These are phyloP conservation scores for Podospora pseudopauciseta DNA, from an alignment of 495 filamentous ascomycete genomes.

Conservation along the genomic window DNA sequence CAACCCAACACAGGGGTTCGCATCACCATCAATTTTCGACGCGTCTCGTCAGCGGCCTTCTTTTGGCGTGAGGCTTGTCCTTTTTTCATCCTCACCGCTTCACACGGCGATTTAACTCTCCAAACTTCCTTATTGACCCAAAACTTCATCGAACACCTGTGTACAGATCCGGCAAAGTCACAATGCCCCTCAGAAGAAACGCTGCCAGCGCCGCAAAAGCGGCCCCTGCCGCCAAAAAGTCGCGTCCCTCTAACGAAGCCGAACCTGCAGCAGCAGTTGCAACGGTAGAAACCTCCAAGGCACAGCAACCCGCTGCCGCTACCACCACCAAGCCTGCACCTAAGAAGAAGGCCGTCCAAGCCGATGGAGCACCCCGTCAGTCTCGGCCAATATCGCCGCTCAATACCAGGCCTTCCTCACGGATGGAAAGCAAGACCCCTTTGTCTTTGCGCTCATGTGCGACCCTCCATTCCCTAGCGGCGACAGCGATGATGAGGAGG, in stretches of 20 bases:
- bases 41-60: no score
- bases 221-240: constrained; percentile 14
- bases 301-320: neutral
- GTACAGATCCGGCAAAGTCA: constrained; percentile 4
- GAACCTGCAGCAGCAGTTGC: neutral
- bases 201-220: neutral
- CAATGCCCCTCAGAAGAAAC: constrained; percentile 19
- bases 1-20: no score
- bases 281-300: neutral
- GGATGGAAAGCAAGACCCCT: constrained; percentile 29
- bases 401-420: constrained; percentile 27
- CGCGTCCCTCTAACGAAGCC: constrained; percentile 9
- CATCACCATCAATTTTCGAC: no score
- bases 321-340: neutral
- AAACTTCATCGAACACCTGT: neutral
- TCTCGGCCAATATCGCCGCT: constrained; percentile 39
- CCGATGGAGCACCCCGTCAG: constrained; percentile 41
- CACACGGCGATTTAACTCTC: no score
- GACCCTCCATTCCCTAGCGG: constrained; percentile 19
- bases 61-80: no score
- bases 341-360: constrained; percentile 2
- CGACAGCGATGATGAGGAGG: constrained; percentile 28
- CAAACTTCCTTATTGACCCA: neutral
- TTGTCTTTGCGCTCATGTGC: constrained; percentile 36
- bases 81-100: no score